A percentile compares a stretch with the other conserved stretches of the same genome.
phyloP scores from a whole-genome alignment of 148 eudicot genomes.

The Agrostemma githago region DNA sequence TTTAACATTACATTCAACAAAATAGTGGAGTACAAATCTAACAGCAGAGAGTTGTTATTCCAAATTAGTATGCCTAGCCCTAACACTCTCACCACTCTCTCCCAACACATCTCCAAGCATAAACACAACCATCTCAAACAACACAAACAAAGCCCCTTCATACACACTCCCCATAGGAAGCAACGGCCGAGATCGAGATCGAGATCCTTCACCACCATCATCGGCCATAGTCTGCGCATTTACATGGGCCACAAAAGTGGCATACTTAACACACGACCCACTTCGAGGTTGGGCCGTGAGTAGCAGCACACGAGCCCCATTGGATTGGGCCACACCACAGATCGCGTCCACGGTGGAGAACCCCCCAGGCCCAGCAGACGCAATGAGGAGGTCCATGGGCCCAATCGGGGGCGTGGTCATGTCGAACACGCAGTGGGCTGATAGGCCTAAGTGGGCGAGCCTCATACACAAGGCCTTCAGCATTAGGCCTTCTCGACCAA shows the following conservation, averaged over 20 bases:
- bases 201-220: conserved; percentile 32
- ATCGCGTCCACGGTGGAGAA: conserved; percentile 86
- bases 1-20: neutral
- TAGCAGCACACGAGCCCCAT: conserved; percentile 57
- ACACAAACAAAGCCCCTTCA: conserved; percentile 80
- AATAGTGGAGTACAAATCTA: neutral
- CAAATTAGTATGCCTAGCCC: conserved; percentile 79
- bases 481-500: conserved; percentile 95
- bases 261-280: conserved; percentile 42
- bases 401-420: conserved; percentile 88
- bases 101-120: conserved; percentile 56
- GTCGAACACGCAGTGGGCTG: conserved; percentile 77
- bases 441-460: conserved; percentile 63
- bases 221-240: conserved; percentile 93
- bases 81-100: conserved; percentile 41
- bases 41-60: conserved; percentile 33
- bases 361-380: conserved; percentile 87
- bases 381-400: conserved; percentile 64
- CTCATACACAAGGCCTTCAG: conserved; percentile 77
- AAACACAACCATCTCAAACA: conserved; percentile 90
- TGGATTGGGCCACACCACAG: conserved; percentile 54
- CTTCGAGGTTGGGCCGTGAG: conserved; percentile 67
- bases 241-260: conserved; percentile 57
- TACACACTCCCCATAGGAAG: conserved; percentile 94
- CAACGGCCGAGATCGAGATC: conserved; percentile 38